phyloP scores from a whole-genome alignment of 2,329 filamentous ascomycete genomes.

The Daldinia sp. region DNA sequence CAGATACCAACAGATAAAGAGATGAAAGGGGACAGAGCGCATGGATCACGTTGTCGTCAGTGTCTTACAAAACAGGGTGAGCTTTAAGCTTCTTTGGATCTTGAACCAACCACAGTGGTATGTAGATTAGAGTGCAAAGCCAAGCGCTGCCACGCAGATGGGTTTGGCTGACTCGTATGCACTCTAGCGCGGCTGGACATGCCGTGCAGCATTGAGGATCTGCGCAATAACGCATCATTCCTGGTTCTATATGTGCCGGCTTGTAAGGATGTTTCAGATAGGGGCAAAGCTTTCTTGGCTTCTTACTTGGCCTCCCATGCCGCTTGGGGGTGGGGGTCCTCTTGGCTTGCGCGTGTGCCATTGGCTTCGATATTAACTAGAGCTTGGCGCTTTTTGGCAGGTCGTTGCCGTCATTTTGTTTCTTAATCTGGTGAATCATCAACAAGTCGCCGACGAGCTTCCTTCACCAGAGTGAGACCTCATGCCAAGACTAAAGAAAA shows the following conservation, averaged over 20 bases:
- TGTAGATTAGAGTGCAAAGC: slow-evolving; percentile 27
- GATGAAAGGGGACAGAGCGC: slow-evolving; percentile 37
- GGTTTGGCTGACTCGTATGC: slow-evolving; percentile 28
- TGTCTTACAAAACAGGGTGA: slow-evolving; percentile 35
- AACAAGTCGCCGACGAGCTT: slow-evolving; percentile 8
- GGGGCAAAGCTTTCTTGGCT: slow-evolving; percentile 18
- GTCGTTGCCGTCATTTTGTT: slow-evolving; percentile 21
- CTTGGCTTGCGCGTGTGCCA: background rate
- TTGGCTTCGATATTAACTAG: slow-evolving; percentile 19
- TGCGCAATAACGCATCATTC: slow-evolving; percentile 23
- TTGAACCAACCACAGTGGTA: slow-evolving; percentile 36
- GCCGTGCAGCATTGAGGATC: slow-evolving; percentile 38
- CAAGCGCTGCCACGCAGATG: slow-evolving; percentile 18
- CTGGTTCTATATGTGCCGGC: slow-evolving; percentile 28
- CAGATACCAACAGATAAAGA: slow-evolving; percentile 31
- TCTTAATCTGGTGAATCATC: slow-evolving; percentile 23
- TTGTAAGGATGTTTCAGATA: slow-evolving; percentile 36
- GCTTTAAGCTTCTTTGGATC: slow-evolving; percentile 33
- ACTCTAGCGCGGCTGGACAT: slow-evolving; percentile 40
- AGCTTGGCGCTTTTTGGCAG: slow-evolving; percentile 41
- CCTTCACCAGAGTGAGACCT: slow-evolving; percentile 28
- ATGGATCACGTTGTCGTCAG: slow-evolving; percentile 35
- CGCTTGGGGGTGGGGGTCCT: slow-evolving; percentile 24
- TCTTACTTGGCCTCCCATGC: slow-evolving; percentile 10
- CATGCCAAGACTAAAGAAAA: slow-evolving; percentile 24